Evolutionary conservation across 2,329 filamentous ascomycete genomes (phyloP), one percentile per base, ranked within the genome.

Genomic region (Ceratocystis diversiconidia): DNA sequence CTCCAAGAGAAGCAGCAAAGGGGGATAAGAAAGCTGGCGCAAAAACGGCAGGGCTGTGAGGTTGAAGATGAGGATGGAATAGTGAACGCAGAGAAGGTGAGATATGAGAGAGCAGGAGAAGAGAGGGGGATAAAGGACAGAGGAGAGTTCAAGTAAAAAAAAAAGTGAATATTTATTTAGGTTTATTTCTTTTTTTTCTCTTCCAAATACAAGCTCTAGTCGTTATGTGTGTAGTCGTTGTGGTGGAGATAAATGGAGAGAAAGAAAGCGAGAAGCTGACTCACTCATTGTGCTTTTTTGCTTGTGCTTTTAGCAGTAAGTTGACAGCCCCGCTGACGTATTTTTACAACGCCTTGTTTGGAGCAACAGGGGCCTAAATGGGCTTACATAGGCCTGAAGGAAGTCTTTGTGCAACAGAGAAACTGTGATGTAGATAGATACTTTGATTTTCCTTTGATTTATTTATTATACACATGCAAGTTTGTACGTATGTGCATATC

Each of bases 241-340:
- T 62, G 61, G 61, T 62, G 61, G 61, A 28, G 30, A 36, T 19
- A 46, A 60, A 64, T 7, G 28, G 30, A 41, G 36, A 32, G n/a
- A 60, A 64, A 57, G 30, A 32, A 43, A 43, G 10, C 12, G 46
- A 12, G 48, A 22, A 60, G 48, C 52, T 64, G 50, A 59, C 50
- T 62, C 61, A 62, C 41, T 48, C 41, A 17, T 62, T 7, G 32
- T 62, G 50, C n/a, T 64, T 44, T 64, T 64, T 64, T 64, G 22
- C 22, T 25, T 57, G 4, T 15, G 22, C n/a, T 44, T 64, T 25
- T 50, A 25, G 12, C 50, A 5, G 28, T 30, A 2, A 32, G 30
- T 2, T 28, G 41, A 61, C 32, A 19, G 61, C 41, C 61, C 61
- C 61, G 61, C 61, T 63, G 44, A 63, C 22, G 61, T 63, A 43